Percentiles rank a stretch among this genome's conserved stretches.
Conservation (phyloP, 1,284 basidiomycete genomes). For the Testicularia cyperi region DNA sequence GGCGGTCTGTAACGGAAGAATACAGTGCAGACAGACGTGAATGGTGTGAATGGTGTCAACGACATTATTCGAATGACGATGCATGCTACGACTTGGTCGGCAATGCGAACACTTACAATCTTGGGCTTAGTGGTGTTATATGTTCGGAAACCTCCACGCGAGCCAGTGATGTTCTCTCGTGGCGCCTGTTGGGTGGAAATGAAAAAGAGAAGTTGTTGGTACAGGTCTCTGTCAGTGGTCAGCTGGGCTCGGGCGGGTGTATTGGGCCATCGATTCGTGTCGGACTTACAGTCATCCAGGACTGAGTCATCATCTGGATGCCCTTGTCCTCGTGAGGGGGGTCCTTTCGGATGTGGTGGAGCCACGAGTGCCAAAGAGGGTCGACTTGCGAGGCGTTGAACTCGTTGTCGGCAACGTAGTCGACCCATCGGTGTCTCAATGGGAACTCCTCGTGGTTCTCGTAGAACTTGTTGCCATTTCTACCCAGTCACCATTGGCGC, state of each 20-base stretch:
- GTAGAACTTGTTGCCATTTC: constrained; percentile 58
- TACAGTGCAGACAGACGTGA: too few relatives aligned
- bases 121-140: constrained; percentile 54
- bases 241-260: too few relatives aligned
- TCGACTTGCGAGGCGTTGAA: constrained; percentile 54
- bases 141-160: constrained; percentile 53
- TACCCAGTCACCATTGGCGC: too few relatives aligned
- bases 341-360: constrained; percentile 49
- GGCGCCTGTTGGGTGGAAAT: constrained; percentile 17
- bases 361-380: constrained; percentile 57
- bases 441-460: constrained; percentile 55
- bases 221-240: too few relatives aligned
- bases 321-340: constrained; percentile 46
- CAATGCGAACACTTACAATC: constrained; percentile 51
- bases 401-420: constrained; percentile 51
- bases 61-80: too few relatives aligned
- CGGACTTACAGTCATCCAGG: constrained; percentile 53
- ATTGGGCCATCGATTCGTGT: too few relatives aligned
- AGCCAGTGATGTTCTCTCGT: constrained; percentile 55
- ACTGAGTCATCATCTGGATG: constrained; percentile 35
- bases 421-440: constrained; percentile 57
- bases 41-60: too few relatives aligned
- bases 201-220: neutral
- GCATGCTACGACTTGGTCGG: too few relatives aligned
- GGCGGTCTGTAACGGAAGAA: constrained; percentile 22